Base-by-base conservation (phyloP, 768 basidiomycete species). In the Lentinus brumalis region DNA sequence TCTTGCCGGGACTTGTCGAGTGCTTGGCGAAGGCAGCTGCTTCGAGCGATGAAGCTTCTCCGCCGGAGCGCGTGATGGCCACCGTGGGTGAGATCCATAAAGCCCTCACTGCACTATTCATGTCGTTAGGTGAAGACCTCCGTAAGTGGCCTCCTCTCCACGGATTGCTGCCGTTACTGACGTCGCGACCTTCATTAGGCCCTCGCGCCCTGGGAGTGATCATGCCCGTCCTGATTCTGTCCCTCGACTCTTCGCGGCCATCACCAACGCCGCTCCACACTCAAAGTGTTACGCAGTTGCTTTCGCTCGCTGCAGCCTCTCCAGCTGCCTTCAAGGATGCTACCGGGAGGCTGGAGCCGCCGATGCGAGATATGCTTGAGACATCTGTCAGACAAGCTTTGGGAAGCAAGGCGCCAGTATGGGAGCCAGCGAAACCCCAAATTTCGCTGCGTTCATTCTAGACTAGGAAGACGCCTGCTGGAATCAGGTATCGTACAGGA, bases 311-410 rank as follows among this genome's bases (percentile, higher is more conserved):
- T 0, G 81, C 89, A 0, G 74, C 81, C 0, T 84, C 87, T 3
- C 90, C 96, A 0, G 70, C 76, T 4, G 83, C 89, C 12, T 98
- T 98, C 83, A 94, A 92, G 71, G 92, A 94, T 47, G 92, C 90
- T 1, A 88, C 91, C 2, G 81, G 77, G 9, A 85, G 82, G 50
- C 78, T 98, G 21, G 86, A 88, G 31, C 70, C 78, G 7, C 72
- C 79, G 0, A 79, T 79, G 6, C 77, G 86, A 47, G 86, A 87
- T 50, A 74, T 82, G 26, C 72, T 98, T 53, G 96, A 98, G 71
- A 79, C 81, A 46, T 88, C 90, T 0, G 83, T 97, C 52, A 82
- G 95, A 62, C 86, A 87, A 55, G 87, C 88, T 4, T 82, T 96
- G 32, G 81, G 82, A 4, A 69, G 71, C 14, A 71, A 75, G 15